Conservation (phyloP, 345 rosid species). For the Durio zibethinus region DNA sequence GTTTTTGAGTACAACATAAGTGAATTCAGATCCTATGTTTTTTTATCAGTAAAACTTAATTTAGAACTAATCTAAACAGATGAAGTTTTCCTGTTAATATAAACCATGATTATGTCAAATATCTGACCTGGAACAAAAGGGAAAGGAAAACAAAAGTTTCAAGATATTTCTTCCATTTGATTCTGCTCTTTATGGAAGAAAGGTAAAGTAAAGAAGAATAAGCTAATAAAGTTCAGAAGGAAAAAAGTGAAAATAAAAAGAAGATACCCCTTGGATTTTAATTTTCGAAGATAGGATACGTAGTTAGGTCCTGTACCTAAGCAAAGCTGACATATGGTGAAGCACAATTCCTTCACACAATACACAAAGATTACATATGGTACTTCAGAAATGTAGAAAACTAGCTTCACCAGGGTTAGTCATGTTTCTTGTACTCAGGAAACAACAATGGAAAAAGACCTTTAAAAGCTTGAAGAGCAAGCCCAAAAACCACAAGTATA, state of each 20-base stretch:
- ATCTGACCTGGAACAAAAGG: slow-evolving; percentile 11
- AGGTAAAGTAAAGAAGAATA: slow-evolving; percentile 14
- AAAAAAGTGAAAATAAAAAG: neutral
- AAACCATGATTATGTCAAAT: neutral
- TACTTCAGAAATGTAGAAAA: neutral
- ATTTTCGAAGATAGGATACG: neutral
- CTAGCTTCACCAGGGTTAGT: neutral
- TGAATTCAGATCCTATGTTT: neutral
- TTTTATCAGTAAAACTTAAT: neutral
- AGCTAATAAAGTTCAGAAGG: slow-evolving; percentile 16
- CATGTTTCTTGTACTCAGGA: neutral
- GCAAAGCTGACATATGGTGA: neutral
- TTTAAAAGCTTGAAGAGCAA: neutral
- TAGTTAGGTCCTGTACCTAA: neutral
- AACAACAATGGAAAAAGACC: neutral
- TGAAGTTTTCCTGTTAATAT: neutral
- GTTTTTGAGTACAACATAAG: neutral
- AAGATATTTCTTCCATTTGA: neutral
- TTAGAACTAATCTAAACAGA: neutral
- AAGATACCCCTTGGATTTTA: neutral
- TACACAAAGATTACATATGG: neutral
- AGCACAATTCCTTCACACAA: neutral
- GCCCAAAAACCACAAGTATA: neutral
- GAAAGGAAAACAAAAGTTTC: neutral
- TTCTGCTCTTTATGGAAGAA: slow-evolving; percentile 12